Conservation (phyloP, 305 asterid genomes). For the Fraxinus ornus region DNA sequence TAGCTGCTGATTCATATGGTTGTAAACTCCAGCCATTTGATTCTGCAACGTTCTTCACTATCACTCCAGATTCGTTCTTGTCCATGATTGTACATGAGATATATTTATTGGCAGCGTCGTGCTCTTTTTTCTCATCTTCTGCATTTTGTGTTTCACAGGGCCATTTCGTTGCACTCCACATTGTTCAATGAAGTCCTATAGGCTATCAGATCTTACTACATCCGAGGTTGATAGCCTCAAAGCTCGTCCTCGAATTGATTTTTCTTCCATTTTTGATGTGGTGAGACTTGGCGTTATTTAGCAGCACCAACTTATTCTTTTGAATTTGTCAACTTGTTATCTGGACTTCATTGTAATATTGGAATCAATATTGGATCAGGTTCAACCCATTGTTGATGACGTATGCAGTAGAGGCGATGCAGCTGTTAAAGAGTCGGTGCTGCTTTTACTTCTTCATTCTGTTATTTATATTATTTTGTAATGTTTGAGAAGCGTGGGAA, state of each 20-base stretch:
- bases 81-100: background rate
- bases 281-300: slow-evolving; percentile 46
- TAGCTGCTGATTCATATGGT: background rate
- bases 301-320: background rate
- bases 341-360: slow-evolving; percentile 11
- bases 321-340: background rate
- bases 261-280: slow-evolving; percentile 70
- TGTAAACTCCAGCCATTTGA: background rate
- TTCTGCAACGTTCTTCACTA: background rate
- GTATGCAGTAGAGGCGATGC: slow-evolving; percentile 80
- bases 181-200: slow-evolving; percentile 85
- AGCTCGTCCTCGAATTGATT: slow-evolving; percentile 91
- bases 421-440: slow-evolving; percentile 92
- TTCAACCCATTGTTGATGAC: slow-evolving; percentile 94
- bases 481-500: slow-evolving; percentile 13
- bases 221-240: slow-evolving; percentile 81
- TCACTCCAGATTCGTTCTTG: background rate
- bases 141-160: slow-evolving; percentile 40
- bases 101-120: background rate
- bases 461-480: slow-evolving; percentile 19
- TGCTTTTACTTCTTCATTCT: slow-evolving; percentile 29
- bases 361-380: slow-evolving; percentile 45
- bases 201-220: slow-evolving; percentile 71
- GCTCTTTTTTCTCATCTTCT: slow-evolving; percentile 12
- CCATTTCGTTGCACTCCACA: slow-evolving; percentile 38